phyloP scores from a whole-genome alignment of 768 basidiomycete species.

The Auricularia cornea region DNA sequence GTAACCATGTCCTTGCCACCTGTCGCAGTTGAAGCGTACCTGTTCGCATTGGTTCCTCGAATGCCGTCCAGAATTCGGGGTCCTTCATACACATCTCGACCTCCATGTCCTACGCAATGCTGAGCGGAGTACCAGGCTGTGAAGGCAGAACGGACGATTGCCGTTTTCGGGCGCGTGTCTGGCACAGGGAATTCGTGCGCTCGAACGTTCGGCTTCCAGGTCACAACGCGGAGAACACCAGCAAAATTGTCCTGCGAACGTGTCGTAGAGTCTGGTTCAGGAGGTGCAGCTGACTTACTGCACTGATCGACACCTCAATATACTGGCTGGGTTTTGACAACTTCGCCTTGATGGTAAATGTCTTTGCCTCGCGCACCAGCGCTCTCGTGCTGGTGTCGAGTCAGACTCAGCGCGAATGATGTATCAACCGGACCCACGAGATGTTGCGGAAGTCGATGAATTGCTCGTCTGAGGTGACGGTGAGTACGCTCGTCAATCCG shows the following conservation, averaged over 20 bases:
- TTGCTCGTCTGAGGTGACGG: constrained; percentile 64
- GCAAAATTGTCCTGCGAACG: constrained; percentile 59
- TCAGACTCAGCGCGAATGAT: not conserved
- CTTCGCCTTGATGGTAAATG: constrained; percentile 49
- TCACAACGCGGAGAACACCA: constrained; percentile 45
- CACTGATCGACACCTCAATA: constrained; percentile 49
- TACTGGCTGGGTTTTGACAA: constrained; percentile 72
- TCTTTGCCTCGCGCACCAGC: constrained; percentile 43
- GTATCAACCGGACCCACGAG: constrained; percentile 37
- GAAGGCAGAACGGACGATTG: constrained; percentile 34
- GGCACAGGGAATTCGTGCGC: constrained; percentile 53
- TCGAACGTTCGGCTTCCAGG: constrained; percentile 51
- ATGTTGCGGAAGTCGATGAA: constrained; percentile 77
- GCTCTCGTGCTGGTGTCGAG: constrained; percentile 50
- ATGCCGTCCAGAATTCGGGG: constrained; percentile 57
- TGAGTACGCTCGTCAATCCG: constrained; percentile 65
- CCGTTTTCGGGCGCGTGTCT: constrained; percentile 61
- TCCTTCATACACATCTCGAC: constrained; percentile 59
- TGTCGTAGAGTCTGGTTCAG: constrained; percentile 8
- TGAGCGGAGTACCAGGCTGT: not conserved
- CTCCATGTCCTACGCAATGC: constrained; percentile 46
- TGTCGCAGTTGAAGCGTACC: not conserved
- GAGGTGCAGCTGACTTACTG: constrained; percentile 34
- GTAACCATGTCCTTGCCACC: no score
- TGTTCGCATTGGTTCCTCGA: constrained; percentile 12